A percentile compares a stretch with the other conserved stretches of the same genome.
These are phyloP conservation scores for Dentipellis fragilis DNA, from an alignment of 768 basidiomycete genomes.

Conservation along the genomic window DNA sequence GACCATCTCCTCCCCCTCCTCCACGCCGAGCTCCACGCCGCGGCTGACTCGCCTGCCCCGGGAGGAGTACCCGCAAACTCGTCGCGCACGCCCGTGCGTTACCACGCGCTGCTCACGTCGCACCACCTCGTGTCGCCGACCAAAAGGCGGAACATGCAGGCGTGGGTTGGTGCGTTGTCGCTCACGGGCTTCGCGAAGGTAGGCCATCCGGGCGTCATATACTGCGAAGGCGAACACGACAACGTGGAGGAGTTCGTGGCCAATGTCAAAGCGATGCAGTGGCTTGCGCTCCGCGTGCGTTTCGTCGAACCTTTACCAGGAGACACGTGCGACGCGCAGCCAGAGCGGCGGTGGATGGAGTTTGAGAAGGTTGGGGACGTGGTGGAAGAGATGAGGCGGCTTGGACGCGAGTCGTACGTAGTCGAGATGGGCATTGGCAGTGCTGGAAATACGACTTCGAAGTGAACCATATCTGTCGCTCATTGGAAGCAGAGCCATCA, in stretches of 20 bases:
- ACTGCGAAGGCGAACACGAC: slow-evolving; percentile 44
- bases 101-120: slow-evolving; percentile 61
- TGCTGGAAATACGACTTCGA: slow-evolving; percentile 6
- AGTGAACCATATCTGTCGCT: too few species aligned
- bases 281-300: slow-evolving; percentile 58
- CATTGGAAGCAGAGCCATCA: too few species aligned
- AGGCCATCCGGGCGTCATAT: slow-evolving; percentile 69
- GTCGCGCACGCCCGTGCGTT: slow-evolving; percentile 12
- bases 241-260: slow-evolving; percentile 53
- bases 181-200: slow-evolving; percentile 64
- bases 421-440: slow-evolving; percentile 60
- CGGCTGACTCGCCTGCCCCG: not conserved
- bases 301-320: slow-evolving; percentile 39
- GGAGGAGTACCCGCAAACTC: not conserved
- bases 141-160: slow-evolving; percentile 48
- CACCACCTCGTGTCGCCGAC: slow-evolving; percentile 61
- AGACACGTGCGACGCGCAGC: not conserved
- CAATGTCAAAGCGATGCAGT: slow-evolving; percentile 68
- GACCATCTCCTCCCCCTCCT: slow-evolving; percentile 47
- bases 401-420: slow-evolving; percentile 32
- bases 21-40: slow-evolving; percentile 25
- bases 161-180: slow-evolving; percentile 44
- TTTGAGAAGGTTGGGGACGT: slow-evolving; percentile 26
- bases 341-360: slow-evolving; percentile 38
- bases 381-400: not conserved